phyloP scores from a whole-genome alignment of 2,329 filamentous ascomycete species.

The Tolypocladium inflatum region DNA sequence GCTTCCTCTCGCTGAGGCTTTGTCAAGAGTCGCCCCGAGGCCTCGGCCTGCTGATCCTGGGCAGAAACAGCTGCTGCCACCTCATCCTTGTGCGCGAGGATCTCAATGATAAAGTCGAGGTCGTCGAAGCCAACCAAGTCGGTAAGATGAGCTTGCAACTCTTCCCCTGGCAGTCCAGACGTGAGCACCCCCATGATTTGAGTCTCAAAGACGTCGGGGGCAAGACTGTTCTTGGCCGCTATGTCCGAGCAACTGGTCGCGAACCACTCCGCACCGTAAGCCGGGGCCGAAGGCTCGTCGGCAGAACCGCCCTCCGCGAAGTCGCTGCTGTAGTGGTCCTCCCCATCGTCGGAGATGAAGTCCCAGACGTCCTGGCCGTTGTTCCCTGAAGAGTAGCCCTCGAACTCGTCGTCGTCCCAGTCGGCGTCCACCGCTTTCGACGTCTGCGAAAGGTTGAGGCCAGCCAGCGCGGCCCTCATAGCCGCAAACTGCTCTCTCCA shows the following conservation, averaged over 20 bases:
- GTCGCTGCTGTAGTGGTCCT: conserved; percentile 57
- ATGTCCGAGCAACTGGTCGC: conserved; percentile 56
- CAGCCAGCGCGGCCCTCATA: conserved; percentile 79
- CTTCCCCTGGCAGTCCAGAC: conserved; percentile 63
- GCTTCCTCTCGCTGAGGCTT: conserved; percentile 70
- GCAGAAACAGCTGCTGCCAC: conserved; percentile 43
- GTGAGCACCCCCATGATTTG: conserved; percentile 69
- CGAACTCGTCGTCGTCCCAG: conserved; percentile 56
- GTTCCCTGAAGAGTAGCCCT: conserved; percentile 44
- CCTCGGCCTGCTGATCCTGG: conserved; percentile 20
- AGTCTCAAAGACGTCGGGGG: conserved; percentile 60
- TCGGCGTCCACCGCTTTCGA: conserved; percentile 34
- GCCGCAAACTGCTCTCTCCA: conserved; percentile 80
- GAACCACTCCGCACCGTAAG: conserved; percentile 62
- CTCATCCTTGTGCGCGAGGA: conserved; percentile 68
- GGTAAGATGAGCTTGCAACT: conserved; percentile 81
- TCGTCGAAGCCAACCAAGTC: conserved; percentile 92
- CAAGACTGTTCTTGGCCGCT: conserved; percentile 56
- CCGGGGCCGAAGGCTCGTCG: conserved; percentile 15
- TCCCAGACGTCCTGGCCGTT: conserved; percentile 85
- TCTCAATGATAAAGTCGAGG: conserved; percentile 82
- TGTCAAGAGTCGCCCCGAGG: conserved; percentile 51
- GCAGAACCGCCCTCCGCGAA: conserved; percentile 37
- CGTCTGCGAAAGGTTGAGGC: conserved; percentile 45
- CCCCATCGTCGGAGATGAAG: conserved; percentile 68